Evolutionary conservation across 2,329 filamentous ascomycete genomes (phyloP), one percentile per base, ranked within the genome.

Genomic region (Aspergillus jensenii): DNA sequence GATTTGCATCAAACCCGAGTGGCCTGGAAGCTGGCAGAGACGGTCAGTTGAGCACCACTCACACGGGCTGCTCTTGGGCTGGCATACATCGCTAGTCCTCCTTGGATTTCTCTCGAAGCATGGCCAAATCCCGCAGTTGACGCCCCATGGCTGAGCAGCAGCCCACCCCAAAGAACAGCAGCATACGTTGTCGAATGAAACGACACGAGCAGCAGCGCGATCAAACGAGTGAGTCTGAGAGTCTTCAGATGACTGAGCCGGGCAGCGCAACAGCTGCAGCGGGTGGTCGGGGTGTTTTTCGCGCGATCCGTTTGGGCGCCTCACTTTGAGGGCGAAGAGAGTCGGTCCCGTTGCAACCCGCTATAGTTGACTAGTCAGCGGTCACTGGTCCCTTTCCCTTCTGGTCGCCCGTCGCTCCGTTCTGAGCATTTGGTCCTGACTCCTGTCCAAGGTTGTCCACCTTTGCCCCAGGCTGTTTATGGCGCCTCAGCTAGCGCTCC

Each of bases 261-360:
- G 45, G 37, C 46, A 53, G 31, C 51, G 53, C 31, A 46, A 25
- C 44, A 56, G 51, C 48, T 33, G 27, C n/a, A 43, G 27, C 56
- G 55, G 62, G 52, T 67, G 66, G 66, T 52, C 70, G 68, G 70
- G 60, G 56, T 43, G 51, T 9, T 17, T 39, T 62, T 60, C 55
- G 60, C 54, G 58, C 58, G 57, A 71, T 74, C 72, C 72, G 72
- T 70, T 72, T 74, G 68, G 71, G 68, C 69, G 71, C 72, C 69
- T 74, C 71, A 74, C 68, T 74, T 72, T 71, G 40, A 40, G 27
- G 27, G 27, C 47, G 35, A 14, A 43, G 17, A 27, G 9, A 33
- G 11, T 31, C 54, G 59, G 46, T 52, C 21, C 52, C 33, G 21
- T 25, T 46, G 51, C 39, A 46, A 35, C 41, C 40, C 50, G 33